These are phyloP conservation scores for Linnemannia schmuckeri DNA, from an alignment of 192 early-diverging fungal species.

Conservation along the genomic window DNA sequence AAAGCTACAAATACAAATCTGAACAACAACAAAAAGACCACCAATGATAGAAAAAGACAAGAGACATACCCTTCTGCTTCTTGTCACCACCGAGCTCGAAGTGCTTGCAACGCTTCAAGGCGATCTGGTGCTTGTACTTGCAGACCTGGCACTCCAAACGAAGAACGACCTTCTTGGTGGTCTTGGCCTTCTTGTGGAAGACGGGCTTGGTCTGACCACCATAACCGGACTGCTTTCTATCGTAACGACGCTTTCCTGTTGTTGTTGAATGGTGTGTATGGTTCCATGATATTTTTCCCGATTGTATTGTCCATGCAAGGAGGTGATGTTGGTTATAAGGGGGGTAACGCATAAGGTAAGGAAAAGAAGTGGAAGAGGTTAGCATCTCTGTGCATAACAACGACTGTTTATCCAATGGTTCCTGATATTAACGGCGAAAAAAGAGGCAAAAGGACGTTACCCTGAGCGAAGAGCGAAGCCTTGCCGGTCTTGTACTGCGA, in stretches of 20 bases:
- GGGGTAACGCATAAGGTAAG: background rate
- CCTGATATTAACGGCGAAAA: background rate
- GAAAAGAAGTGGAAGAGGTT: background rate
- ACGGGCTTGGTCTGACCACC: constrained; percentile 99
- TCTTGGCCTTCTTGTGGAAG: constrained; percentile 99
- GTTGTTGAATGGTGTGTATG: background rate
- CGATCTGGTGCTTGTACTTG: constrained; percentile 99
- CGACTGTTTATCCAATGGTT: background rate
- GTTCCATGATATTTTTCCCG: background rate
- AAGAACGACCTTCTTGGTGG: constrained; percentile 99
- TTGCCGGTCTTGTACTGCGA: constrained; percentile 99
- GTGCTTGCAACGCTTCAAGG: constrained; percentile 99
- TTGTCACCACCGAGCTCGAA: constrained; percentile 99
- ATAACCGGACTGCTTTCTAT: constrained; percentile 99
- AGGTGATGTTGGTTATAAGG: too few relatives aligned
- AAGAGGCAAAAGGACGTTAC: constrained; percentile 59
- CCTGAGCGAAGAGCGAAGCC: constrained; percentile 99
- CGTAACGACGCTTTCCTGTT: constrained; percentile 90
- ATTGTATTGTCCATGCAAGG: background rate
- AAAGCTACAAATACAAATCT: background rate
- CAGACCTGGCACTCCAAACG: constrained; percentile 98
- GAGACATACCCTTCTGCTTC: constrained; percentile 80
- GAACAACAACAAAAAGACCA: background rate
- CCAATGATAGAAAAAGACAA: constrained; percentile 13
- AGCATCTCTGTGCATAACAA: background rate